These are phyloP conservation scores for Tremellales sp. DNA, from an alignment of 1,284 basidiomycete species.

Conservation along the genomic window DNA sequence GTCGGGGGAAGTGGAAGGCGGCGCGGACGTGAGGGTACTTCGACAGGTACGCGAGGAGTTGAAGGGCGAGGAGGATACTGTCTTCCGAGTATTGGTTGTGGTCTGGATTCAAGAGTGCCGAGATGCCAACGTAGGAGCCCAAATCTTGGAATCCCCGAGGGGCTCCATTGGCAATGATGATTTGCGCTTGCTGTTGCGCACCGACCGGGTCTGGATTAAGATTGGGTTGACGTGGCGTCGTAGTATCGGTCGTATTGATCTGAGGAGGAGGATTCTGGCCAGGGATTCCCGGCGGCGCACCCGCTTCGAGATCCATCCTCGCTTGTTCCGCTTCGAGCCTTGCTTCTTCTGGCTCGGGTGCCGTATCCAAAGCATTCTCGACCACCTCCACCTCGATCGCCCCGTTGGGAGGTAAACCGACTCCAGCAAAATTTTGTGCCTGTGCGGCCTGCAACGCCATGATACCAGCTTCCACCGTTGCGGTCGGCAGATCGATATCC, in stretches of 20 bases:
- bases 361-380: constrained; percentile 13
- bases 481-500: constrained; percentile 37
- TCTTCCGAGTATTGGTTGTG: constrained; percentile 75
- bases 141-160: constrained; percentile 48
- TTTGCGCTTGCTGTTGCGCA: constrained; percentile 28
- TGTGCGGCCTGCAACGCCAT: constrained; percentile 36
- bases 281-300: constrained; percentile 45
- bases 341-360: constrained; percentile 32
- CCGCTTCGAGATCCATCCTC: constrained; percentile 42
- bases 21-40: constrained; percentile 98
- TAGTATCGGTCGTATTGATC: constrained; percentile 18
- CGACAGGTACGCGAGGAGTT: constrained; percentile 91
- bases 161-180: constrained; percentile 49
- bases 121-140: constrained; percentile 42
- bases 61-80: constrained; percentile 84
- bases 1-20: constrained; percentile 83
- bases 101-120: constrained; percentile 45
- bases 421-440: constrained; percentile 28
- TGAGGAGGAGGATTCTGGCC: constrained; percentile 37
- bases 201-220: background rate
- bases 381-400: constrained; percentile 31
- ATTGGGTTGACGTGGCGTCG: constrained; percentile 16
- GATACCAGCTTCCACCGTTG: constrained; percentile 31
- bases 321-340: constrained; percentile 42
- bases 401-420: constrained; percentile 23